These are phyloP conservation scores for Solanum sparsipilum DNA, from an alignment of 257 asterid species.

Conservation along the genomic window DNA sequence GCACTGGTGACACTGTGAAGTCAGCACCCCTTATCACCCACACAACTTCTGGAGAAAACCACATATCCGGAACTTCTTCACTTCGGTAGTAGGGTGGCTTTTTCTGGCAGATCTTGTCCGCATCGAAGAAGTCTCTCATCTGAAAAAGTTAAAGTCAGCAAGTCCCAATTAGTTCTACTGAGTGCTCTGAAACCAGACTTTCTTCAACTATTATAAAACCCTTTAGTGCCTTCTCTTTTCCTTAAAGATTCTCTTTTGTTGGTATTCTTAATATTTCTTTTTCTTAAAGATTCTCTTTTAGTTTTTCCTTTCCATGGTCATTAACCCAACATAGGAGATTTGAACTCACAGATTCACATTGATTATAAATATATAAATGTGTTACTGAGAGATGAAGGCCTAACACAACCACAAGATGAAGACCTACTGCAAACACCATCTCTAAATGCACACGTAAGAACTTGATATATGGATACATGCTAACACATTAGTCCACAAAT, in stretches of 20 bases:
- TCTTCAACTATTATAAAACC: not conserved
- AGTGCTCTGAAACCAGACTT: not conserved
- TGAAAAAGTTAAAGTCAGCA: slow-evolving; percentile 11
- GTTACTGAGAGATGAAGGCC: not conserved
- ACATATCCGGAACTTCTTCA: slow-evolving; percentile 63
- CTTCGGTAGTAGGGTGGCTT: slow-evolving; percentile 70
- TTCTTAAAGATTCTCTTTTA: not conserved
- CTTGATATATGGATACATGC: not conserved
- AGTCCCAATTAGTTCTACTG: not conserved
- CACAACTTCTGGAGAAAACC: slow-evolving; percentile 72
- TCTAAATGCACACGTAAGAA: not conserved
- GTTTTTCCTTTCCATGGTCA: not conserved
- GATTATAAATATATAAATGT: not conserved
- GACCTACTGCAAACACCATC: not conserved
- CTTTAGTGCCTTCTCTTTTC: not conserved
- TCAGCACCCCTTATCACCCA: slow-evolving; percentile 90
- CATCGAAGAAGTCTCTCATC: slow-evolving; percentile 66
- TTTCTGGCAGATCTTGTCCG: slow-evolving; percentile 43
- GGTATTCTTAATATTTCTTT: not conserved
- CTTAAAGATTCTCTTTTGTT: not conserved
- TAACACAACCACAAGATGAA: not conserved
- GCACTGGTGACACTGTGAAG: slow-evolving; percentile 68
- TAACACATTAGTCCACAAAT: not conserved
- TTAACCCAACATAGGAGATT: not conserved
- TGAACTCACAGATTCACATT: not conserved